Conservation (phyloP, 805 yeast genomes). For the Henningerozyma blattae region DNA sequence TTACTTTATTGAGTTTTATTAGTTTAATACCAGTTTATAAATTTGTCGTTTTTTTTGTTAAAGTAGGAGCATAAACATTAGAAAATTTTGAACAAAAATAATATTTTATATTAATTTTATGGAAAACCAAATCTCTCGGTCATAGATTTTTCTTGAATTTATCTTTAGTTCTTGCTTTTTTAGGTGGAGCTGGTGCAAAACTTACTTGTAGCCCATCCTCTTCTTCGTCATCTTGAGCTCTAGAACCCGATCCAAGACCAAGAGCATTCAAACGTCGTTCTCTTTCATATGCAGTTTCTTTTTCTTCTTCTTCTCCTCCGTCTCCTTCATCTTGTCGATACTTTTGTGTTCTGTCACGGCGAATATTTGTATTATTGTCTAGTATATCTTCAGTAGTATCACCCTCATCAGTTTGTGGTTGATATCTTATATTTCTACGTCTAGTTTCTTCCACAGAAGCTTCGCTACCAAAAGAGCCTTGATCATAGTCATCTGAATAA, state of each 20-base stretch:
- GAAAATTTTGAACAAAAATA: no score
- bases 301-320: conserved; percentile 21
- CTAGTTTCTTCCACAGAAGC: conserved; percentile 11
- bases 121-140: no score
- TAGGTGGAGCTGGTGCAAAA: conserved; percentile 4
- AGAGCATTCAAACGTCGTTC: conserved; percentile 49
- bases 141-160: no score
- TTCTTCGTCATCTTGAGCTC: conserved; percentile 39
- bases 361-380: background rate
- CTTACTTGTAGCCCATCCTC: conserved; percentile 12
- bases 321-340: conserved; percentile 4
- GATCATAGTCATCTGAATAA: conserved; percentile 10
- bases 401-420: no score
- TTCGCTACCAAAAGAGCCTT: conserved; percentile 4
- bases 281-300: conserved; percentile 57
- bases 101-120: no score
- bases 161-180: conserved; percentile 3
- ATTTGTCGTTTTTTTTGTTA: no score
- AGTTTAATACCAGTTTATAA: no score
- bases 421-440: no score
- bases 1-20: no score
- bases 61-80: no score
- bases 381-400: conserved; percentile 10
- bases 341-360: background rate
- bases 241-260: conserved; percentile 31